Percentiles rank a stretch among this genome's conserved stretches.
phyloP scores from a whole-genome alignment of 306 rosid genomes.

The Fragaria vesca region DNA sequence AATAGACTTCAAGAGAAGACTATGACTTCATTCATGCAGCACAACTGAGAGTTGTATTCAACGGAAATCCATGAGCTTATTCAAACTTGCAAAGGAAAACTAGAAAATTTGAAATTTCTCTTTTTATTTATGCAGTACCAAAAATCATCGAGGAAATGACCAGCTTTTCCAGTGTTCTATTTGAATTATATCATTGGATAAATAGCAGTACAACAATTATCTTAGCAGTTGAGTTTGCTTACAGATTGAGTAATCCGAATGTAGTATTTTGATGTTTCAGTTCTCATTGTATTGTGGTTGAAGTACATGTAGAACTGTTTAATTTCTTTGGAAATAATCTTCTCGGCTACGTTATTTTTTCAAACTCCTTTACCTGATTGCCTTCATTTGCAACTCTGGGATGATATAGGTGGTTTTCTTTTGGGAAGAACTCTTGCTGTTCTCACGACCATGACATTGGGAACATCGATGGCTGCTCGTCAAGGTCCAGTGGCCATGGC shows the following conservation, averaged over 20 bases:
- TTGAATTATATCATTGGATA: background rate
- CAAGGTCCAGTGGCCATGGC: conserved; percentile 99
- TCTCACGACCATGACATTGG: conserved; percentile 79
- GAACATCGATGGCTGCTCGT: conserved; percentile 94
- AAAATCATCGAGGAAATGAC: background rate
- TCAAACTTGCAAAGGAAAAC: background rate
- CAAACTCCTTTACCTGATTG: background rate
- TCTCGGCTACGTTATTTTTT: background rate
- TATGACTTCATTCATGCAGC: background rate
- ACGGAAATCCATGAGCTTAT: background rate
- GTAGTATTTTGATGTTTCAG: background rate
- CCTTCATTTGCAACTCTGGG: conserved; percentile 23
- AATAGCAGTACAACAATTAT: background rate
- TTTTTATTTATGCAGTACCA: background rate
- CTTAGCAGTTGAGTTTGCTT: background rate
- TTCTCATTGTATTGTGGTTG: conserved; percentile 2
- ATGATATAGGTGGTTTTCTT: conserved; percentile 79
- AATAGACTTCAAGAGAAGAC: background rate
- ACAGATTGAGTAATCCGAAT: background rate
- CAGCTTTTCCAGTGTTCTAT: background rate
- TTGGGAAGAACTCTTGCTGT: conserved; percentile 93
- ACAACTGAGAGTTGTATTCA: background rate
- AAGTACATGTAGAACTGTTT: conserved; percentile 10
- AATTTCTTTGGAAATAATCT: conserved; percentile 19
- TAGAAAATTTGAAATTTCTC: background rate